Conservation (phyloP, 495 filamentous ascomycete genomes). For the Penicillium riverlandense region DNA sequence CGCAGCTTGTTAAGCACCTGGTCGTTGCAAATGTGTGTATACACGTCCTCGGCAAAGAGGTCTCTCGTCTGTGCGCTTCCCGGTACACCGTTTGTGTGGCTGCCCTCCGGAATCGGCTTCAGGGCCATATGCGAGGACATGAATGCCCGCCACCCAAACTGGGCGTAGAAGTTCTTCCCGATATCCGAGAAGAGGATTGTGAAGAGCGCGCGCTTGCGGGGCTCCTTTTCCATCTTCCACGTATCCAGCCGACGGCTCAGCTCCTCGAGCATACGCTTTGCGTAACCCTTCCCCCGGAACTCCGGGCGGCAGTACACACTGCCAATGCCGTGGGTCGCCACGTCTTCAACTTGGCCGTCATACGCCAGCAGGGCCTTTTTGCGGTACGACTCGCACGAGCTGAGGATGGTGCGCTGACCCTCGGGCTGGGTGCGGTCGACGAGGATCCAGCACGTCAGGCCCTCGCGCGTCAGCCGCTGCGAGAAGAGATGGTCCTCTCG, state of each 20-base stretch:
- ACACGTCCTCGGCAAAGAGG: conserved; percentile 24
- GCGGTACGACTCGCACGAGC: conserved; percentile 74
- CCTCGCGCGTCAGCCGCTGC: conserved; percentile 62
- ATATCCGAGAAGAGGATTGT: conserved; percentile 90
- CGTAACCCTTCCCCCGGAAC: conserved; percentile 72
- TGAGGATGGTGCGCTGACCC: conserved; percentile 55
- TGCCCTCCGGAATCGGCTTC: conserved; percentile 28
- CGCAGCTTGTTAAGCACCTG: conserved; percentile 22
- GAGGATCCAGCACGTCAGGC: conserved; percentile 81
- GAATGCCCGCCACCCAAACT: conserved; percentile 72
- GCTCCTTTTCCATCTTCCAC: conserved; percentile 41
- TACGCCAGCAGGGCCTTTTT: conserved; percentile 62
- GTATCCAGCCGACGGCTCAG: conserved; percentile 43
- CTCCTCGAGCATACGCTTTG: conserved; percentile 60
- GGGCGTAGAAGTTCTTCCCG: conserved; percentile 85
- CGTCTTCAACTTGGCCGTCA: conserved; percentile 48
- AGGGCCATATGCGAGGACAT: conserved; percentile 64
- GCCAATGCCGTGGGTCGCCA: conserved; percentile 71
- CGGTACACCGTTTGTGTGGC: conserved; percentile 5
- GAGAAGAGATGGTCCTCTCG: conserved; percentile 66
- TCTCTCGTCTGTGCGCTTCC: conserved; percentile 12
- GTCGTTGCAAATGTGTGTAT: conserved; percentile 28
- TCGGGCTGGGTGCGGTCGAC: conserved; percentile 48
- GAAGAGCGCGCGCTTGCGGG: conserved; percentile 41
- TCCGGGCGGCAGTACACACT: conserved; percentile 76